These are phyloP conservation scores for Gonapodya prolifera DNA, from an alignment of 192 early-diverging fungal genomes.

Conservation along the genomic window DNA sequence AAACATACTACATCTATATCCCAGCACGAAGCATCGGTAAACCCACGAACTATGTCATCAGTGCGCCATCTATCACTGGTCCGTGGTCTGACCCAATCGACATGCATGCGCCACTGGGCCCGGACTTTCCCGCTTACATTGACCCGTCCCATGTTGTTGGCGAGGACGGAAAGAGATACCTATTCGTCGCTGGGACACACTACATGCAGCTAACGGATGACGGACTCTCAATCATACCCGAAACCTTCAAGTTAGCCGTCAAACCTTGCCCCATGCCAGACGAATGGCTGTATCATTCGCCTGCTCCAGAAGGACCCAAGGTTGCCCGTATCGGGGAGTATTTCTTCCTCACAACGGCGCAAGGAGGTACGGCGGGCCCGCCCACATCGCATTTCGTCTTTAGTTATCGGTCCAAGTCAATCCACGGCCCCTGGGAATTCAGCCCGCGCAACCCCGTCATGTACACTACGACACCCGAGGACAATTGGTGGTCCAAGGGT, in stretches of 20 bases:
- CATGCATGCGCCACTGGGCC: background rate
- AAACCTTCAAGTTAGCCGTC: background rate
- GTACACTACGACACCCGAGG: background rate
- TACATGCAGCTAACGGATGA: background rate
- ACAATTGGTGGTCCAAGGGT: background rate
- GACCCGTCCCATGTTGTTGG: background rate
- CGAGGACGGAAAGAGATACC: background rate
- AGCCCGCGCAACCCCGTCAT: background rate
- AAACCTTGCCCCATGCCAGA: background rate
- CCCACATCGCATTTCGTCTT: background rate
- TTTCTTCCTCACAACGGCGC: background rate
- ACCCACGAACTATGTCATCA: background rate
- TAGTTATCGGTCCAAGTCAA: background rate
- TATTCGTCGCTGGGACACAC: background rate
- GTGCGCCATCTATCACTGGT: background rate
- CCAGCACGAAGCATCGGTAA: background rate
- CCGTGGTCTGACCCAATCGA: background rate
- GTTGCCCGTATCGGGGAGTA: background rate
- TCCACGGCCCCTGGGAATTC: background rate
- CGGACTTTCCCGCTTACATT: background rate
- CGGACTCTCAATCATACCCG: background rate
- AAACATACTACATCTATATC: background rate
- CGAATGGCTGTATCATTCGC: background rate
- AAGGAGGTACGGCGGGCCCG: background rate
- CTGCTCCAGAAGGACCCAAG: background rate